Base-by-base conservation (phyloP, 1,139 yeast genomes). In the Yamadazyma siamensis region DNA sequence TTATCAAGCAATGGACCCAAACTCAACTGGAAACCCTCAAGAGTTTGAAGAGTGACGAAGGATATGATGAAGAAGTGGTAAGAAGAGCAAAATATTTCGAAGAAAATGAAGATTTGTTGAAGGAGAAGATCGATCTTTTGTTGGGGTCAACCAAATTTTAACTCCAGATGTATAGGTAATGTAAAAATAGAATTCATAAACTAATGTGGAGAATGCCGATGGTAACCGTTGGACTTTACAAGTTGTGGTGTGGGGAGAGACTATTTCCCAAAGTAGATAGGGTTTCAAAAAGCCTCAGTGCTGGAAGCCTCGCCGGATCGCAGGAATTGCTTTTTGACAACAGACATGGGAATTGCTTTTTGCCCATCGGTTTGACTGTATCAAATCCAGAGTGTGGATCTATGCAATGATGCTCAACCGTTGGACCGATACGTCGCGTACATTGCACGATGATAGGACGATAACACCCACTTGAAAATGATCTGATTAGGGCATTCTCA, bases 21-120 rank as follows among this genome's bases (percentile, higher is more conserved):
- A 75, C 84, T 14, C 94, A 87, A 52, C 70, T 86, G 22, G 79
- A 83, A 40, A 82, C 89, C 29, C 67, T 86, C 47, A 80, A 77
- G 53, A 80, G 87, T 12, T 71, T 87, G 42, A 74, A 82, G 46
- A 86, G 94, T 39, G 96, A 89, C 54, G 89, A 85, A 46, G 88
- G 94, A 7, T 85, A 84, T 55, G 87, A 85, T 51, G 97, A 89
- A 57, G 97, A 91, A 52, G 67, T 77, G 18, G 95, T 87, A 3
- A 77, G 98, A 61, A 77, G 81, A 47, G 77, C 95, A 6, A 75
- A 80, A 23, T 88, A 83, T 56, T 89, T 87, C 59, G 75, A 77
- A 27, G 87, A 85, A 38, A 86, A 85, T 38, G 73, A 68, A 44
- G 58, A 54, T 26, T 62, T 84, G 48, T 65, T 88, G 34, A 74